A percentile compares a stretch with the other conserved stretches of the same genome.
These are phyloP conservation scores for Candida anglica DNA, from an alignment of 805 yeast species.

Conservation along the genomic window DNA sequence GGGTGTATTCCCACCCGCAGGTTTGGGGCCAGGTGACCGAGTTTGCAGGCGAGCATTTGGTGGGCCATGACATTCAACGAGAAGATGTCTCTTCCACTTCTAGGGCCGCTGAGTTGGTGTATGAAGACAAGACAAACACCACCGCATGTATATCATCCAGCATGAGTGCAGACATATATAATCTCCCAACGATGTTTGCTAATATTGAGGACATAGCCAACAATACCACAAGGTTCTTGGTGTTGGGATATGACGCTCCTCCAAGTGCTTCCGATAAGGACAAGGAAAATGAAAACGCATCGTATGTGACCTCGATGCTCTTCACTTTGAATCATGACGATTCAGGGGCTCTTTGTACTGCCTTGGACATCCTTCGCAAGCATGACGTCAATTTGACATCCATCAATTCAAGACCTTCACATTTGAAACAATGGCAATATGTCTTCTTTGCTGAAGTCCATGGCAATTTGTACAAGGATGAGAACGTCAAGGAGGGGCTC, in stretches of 20 bases:
- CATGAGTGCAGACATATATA: conserved; percentile 60
- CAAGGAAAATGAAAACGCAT: conserved; percentile 3
- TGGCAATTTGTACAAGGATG: conserved; percentile 31
- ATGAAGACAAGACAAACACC: conserved; percentile 29
- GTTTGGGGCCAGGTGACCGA: conserved; percentile 90
- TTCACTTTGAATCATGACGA: conserved; percentile 61
- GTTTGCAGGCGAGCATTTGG: conserved; percentile 43
- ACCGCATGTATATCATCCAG: conserved; percentile 72
- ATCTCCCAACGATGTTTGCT: conserved; percentile 48
- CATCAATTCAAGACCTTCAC: conserved; percentile 76
- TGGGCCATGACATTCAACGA: conserved; percentile 21
- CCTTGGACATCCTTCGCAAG: conserved; percentile 52
- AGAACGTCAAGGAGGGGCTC: conserved; percentile 30
- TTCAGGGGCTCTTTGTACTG: conserved; percentile 73
- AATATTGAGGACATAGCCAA: conserved; percentile 68
- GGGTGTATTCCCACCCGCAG: conserved; percentile 90
- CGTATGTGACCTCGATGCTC: conserved; percentile 51
- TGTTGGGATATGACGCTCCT: conserved; percentile 43
- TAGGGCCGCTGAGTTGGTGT: conserved; percentile 70
- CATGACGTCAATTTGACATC: conserved; percentile 62
- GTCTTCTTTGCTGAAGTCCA: conserved; percentile 74
- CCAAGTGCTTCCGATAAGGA: conserved; percentile 3
- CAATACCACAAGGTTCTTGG: conserved; percentile 84
- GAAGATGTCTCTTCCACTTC: conserved; percentile 69
- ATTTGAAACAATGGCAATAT: conserved; percentile 69